These are phyloP conservation scores for Candida mattraensis DNA, from an alignment of 805 yeast species.

Conservation along the genomic window DNA sequence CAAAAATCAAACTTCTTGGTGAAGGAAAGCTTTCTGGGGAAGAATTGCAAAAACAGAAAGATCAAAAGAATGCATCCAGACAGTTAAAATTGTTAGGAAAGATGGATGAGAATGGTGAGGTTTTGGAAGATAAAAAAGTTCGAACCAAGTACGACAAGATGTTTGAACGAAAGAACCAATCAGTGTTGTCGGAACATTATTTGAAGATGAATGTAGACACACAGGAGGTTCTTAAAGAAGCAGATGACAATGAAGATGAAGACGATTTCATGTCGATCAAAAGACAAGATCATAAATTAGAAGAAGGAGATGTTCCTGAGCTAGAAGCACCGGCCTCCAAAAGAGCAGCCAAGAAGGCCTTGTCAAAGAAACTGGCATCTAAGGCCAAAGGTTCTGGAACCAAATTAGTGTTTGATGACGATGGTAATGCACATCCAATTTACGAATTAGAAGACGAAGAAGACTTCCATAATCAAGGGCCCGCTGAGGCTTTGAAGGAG, in stretches of 20 bases:
- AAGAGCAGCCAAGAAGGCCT: slow-evolving; percentile 79
- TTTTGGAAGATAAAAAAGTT: slow-evolving; percentile 45
- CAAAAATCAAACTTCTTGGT: slow-evolving; percentile 74
- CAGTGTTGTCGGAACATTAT: slow-evolving; percentile 87
- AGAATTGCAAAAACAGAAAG: slow-evolving; percentile 51
- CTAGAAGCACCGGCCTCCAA: slow-evolving; percentile 69
- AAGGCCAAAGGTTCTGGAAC: slow-evolving; percentile 66
- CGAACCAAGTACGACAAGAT: slow-evolving; percentile 91
- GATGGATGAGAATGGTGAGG: slow-evolving; percentile 64
- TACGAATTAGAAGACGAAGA: slow-evolving; percentile 91
- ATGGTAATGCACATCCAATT: slow-evolving; percentile 86
- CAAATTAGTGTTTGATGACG: slow-evolving; percentile 88
- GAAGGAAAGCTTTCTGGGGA: slow-evolving; percentile 40
- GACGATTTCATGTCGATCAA: slow-evolving; percentile 83
- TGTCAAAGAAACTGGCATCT: slow-evolving; percentile 76
- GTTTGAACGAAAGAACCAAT: slow-evolving; percentile 94
- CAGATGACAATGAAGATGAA: slow-evolving; percentile 46
- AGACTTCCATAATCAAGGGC: slow-evolving; percentile 69
- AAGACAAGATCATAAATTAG: slow-evolving; percentile 69
- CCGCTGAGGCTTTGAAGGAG: slow-evolving; percentile 64
- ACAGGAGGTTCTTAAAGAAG: slow-evolving; percentile 17
- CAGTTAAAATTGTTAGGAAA: slow-evolving; percentile 58
- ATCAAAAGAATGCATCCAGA: slow-evolving; percentile 78
- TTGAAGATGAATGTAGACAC: slow-evolving; percentile 61
- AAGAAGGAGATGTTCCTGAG: slow-evolving; percentile 64